Conservation (phyloP, 441 rosid species). For the Hura crepitans region DNA sequence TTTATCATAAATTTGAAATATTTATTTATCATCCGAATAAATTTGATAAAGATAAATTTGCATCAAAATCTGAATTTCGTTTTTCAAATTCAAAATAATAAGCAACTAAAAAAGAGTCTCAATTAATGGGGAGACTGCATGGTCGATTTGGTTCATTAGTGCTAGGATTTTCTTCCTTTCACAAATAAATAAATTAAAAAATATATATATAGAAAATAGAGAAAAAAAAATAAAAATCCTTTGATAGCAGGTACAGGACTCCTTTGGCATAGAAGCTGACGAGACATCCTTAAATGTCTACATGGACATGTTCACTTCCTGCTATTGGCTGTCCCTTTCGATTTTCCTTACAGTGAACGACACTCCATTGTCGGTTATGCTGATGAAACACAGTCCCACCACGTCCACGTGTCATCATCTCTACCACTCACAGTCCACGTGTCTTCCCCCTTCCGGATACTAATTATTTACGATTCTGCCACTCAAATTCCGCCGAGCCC, state of each 20-base stretch:
- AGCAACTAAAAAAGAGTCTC: background rate
- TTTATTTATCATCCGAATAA: background rate
- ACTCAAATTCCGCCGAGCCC: no score
- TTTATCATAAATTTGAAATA: background rate
- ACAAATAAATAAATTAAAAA: background rate
- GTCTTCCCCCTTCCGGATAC: conserved; percentile 9
- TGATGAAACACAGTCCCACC: background rate
- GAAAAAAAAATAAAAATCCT: background rate
- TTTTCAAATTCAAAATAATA: no score
- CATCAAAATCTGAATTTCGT: background rate
- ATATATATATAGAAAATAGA: background rate
- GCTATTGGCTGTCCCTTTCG: conserved; percentile 28
- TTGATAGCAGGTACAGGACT: no score
- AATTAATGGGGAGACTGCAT: background rate
- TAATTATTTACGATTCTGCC: background rate
- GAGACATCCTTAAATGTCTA: conserved; percentile 17
- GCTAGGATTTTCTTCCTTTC: background rate
- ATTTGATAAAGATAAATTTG: background rate
- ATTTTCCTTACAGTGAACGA: conserved; percentile 13
- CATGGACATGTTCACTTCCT: conserved; percentile 28
- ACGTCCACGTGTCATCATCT: conserved; percentile 31
- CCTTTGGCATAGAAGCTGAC: conserved; percentile 3
- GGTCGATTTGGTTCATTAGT: background rate
- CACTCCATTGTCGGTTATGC: conserved; percentile 34
- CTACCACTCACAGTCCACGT: conserved; percentile 34